These are phyloP conservation scores for Komagataella mondaviorum DNA, from an alignment of 805 yeast genomes.

Conservation along the genomic window DNA sequence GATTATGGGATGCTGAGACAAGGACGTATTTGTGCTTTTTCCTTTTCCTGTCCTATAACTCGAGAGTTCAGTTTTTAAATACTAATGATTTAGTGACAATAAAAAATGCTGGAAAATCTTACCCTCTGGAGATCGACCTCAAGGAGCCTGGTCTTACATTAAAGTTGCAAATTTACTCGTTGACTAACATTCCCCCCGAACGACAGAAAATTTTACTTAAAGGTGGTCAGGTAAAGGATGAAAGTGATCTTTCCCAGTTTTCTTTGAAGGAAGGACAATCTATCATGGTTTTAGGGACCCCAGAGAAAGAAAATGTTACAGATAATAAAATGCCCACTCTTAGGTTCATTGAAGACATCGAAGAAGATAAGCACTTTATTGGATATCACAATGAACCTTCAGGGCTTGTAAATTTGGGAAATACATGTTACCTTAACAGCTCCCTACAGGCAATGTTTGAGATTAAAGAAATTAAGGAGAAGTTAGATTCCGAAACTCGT, in stretches of 20 bases:
- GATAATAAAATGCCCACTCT: conserved; percentile 33
- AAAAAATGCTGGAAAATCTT: conserved; percentile 58
- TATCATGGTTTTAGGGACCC: conserved; percentile 87
- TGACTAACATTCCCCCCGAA: conserved; percentile 74
- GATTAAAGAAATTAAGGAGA: conserved; percentile 26
- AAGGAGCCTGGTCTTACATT: conserved; percentile 44
- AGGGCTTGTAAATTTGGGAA: conserved; percentile 60
- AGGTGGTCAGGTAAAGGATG: conserved; percentile 80
- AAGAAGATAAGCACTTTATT: conserved; percentile 25
- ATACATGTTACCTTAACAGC: conserved; percentile 68
- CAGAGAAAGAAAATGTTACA: conserved; percentile 45
- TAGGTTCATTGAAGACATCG: conserved; percentile 58
- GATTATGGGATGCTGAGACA: neutral
- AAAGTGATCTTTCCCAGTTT: conserved; percentile 31
- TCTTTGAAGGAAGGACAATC: conserved; percentile 51
- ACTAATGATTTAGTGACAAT: conserved; percentile 21
- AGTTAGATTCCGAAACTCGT: conserved; percentile 14
- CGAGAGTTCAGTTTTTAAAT: neutral
- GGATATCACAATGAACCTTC: conserved; percentile 34
- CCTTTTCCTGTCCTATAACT: neutral
- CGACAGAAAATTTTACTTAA: conserved; percentile 85
- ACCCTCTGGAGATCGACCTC: conserved; percentile 42
- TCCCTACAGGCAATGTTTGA: conserved; percentile 45
- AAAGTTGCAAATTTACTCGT: conserved; percentile 54
- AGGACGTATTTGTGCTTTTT: neutral